These are phyloP conservation scores for Skeletonema marinoi DNA, from an alignment of 108 stramenopile genomes.

Conservation along the genomic window DNA sequence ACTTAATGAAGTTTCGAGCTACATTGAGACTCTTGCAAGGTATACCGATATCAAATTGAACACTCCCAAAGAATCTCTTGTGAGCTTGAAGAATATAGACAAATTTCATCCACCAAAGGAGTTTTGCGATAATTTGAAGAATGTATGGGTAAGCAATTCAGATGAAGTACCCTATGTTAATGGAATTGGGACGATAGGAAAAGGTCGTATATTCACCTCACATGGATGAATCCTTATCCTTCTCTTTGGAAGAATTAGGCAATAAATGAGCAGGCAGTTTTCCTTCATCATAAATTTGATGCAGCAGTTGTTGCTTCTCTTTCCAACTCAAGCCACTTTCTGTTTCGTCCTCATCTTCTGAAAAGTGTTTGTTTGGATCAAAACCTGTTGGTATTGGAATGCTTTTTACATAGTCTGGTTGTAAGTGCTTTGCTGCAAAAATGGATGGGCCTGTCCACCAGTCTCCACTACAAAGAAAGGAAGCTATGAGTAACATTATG, in stretches of 20 bases:
- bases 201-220: too few relatives aligned
- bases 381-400: slow-evolving; percentile 16
- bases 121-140: slow-evolving; percentile 44
- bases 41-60: slow-evolving; percentile 18
- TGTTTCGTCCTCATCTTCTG: slow-evolving; percentile 1
- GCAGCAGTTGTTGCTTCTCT: slow-evolving; percentile 18
- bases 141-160: slow-evolving; percentile 31
- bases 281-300: slow-evolving; percentile 16
- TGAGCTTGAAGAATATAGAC: slow-evolving; percentile 35
- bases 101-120: slow-evolving; percentile 37
- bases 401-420: slow-evolving; percentile 25
- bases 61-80: slow-evolving; percentile 5
- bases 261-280: slow-evolving; percentile 9
- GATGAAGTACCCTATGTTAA: slow-evolving; percentile 36
- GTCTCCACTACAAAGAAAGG: slow-evolving; percentile 6
- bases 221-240: not conserved
- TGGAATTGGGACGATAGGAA: slow-evolving; percentile 32
- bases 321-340: slow-evolving; percentile 17
- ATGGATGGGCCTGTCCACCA: slow-evolving; percentile 25
- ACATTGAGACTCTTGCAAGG: slow-evolving; percentile 27
- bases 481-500: not conserved
- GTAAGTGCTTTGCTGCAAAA: slow-evolving; percentile 25
- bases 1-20: slow-evolving; percentile 29
- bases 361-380: slow-evolving; percentile 13
- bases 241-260: not conserved